Base-by-base conservation (phyloP, 2,329 filamentous ascomycete species). In the Bipolaris victoriae region DNA sequence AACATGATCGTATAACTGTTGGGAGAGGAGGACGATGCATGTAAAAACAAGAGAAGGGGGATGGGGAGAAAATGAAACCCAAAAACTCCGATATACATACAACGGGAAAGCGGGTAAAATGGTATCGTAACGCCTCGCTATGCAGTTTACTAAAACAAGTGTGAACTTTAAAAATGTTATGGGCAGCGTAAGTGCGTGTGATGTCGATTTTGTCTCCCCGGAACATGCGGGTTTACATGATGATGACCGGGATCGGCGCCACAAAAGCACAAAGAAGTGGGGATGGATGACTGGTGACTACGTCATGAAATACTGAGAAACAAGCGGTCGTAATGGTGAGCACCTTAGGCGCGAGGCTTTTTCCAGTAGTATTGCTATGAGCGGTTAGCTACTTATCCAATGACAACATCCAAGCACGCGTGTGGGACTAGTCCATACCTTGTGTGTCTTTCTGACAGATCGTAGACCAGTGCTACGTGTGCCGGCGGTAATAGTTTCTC, bases 361-460 rank as follows among this genome's bases (percentile, higher is more conserved):
- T 86, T 86, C 87, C 87, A 89, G 79, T 86, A 89, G 75, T 89
- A 89, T 89, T 89, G 87, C 87, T 89, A 62, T 16, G 13, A 5
- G 1, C 33, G 33, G 54, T 71, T 51, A 71, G 62, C 39, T 52
- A 7, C 15, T 7, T 10, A 10, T 37, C 37, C n/a, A 31, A 9
- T 16, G 16, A 35, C 11, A 31, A 10, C 2, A 22, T 20, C 15
- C 24, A 24, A 33, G 13, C 26, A 24, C 15, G 31, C 18, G 15
- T 36, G 9, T 48, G 46, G 15, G 10, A 29, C 9, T 36, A 31
- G 29, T 16, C 35, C 31, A 81, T 84, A 98, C 94, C 91, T 98
- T 98, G 79, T 99, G 95, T 74, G 95, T 91, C 80, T 97, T 98
- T 71, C 95, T 86, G 73, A 95, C 97, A 71, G 88, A 89, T 65